Percentiles rank a stretch among this genome's conserved stretches.
Conservation (phyloP, 2,329 filamentous ascomycete species). For the Trichoderma semiorbis region DNA sequence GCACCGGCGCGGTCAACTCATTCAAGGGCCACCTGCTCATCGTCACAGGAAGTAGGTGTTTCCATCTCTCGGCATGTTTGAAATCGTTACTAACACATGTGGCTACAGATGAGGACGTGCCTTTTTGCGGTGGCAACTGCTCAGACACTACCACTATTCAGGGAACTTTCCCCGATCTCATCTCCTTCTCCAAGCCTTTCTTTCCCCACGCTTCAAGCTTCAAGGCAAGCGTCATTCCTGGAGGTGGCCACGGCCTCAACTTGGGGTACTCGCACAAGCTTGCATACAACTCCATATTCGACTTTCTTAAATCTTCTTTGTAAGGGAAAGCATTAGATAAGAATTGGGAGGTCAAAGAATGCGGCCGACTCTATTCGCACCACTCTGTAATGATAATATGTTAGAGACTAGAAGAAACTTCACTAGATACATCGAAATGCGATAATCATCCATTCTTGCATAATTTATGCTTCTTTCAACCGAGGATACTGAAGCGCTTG, state of each 20-base stretch:
- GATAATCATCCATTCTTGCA: neutral
- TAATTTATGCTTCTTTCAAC: neutral
- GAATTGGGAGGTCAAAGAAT: neutral
- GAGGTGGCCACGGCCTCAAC: slow-evolving; percentile 51
- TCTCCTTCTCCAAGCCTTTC: slow-evolving; percentile 36
- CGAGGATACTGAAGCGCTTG: neutral
- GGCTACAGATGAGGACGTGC: slow-evolving; percentile 42
- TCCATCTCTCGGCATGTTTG: neutral
- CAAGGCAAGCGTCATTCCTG: slow-evolving; percentile 51
- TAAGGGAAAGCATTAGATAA: neutral
- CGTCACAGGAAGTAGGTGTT: slow-evolving; percentile 50
- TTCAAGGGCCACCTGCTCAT: slow-evolving; percentile 56
- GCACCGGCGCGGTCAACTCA: slow-evolving; percentile 31
- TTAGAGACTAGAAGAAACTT: neutral
- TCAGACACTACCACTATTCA: slow-evolving; percentile 39
- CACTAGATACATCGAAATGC: neutral
- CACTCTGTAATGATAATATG: neutral
- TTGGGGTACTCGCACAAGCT: slow-evolving; percentile 36
- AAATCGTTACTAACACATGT: neutral
- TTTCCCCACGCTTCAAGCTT: slow-evolving; percentile 49
- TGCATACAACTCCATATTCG: slow-evolving; percentile 36
- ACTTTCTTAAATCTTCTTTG: slow-evolving; percentile 31
- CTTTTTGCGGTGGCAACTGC: slow-evolving; percentile 63
- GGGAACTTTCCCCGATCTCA: slow-evolving; percentile 38
- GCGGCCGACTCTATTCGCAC: neutral